Base-by-base conservation (phyloP, 73 alveolate genomes). In the Durusdinium trenchii region DNA sequence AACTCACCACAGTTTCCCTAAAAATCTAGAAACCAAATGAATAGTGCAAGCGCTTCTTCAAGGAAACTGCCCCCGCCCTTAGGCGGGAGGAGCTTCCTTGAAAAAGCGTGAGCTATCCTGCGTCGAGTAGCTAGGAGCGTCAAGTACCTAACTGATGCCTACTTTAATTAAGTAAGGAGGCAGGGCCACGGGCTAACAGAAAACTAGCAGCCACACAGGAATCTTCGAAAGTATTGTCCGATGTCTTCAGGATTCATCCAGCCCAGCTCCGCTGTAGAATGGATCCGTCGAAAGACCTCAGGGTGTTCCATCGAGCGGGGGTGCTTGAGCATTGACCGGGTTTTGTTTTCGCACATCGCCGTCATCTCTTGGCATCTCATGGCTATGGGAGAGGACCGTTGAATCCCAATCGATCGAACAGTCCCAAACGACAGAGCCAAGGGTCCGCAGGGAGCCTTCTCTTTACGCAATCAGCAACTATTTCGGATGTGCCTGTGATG, bases 131-230 rank as follows among this genome's bases (percentile, higher is more conserved):
- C n/a, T n/a, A n/a, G n/a, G n/a, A n/a, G n/a, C n/a, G n/a, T n/a
- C n/a, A n/a, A n/a, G n/a, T n/a, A n/a, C n/a, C n/a, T n/a, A n/a
- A n/a, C n/a, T n/a, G n/a, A n/a, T n/a, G n/a, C n/a, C n/a, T n/a
- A n/a, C n/a, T n/a, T n/a, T n/a, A n/a, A n/a, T n/a, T n/a, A n/a
- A n/a, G n/a, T n/a, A n/a, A n/a, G n/a, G n/a, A n/a, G n/a, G n/a
- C n/a, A n/a, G n/a, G n/a, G n/a, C n/a, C n/a, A n/a, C n/a, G n/a
- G n/a, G n/a, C n/a, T n/a, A n/a, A n/a, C n/a, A n/a, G n/a, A n/a
- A n/a, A n/a, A n/a, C 95, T 42, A 87, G 95, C 36, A 35, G 69
- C 95, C 95, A 6, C n/a, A 87, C 20, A 87, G 95, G 71, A 87
- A 87, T 38, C 64, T 84, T 69, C 50, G 75, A 52, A 62, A 87